Conservation (phyloP, 495 filamentous ascomycete genomes). For the Tuber borchii region DNA sequence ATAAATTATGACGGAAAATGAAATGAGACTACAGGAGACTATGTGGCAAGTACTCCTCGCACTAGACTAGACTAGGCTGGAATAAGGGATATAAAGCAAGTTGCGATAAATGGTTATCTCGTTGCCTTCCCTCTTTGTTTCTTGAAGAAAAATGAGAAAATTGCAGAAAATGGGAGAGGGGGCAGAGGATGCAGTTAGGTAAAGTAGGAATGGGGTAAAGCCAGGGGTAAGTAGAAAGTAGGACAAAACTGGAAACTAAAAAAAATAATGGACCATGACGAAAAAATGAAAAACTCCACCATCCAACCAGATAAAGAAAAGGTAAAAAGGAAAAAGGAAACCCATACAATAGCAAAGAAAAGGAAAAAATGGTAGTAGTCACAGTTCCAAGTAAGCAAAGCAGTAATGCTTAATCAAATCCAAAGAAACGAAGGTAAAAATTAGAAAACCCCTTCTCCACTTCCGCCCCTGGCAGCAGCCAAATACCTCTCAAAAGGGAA, state of each 20-base stretch:
- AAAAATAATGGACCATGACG: neutral
- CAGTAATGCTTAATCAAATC: neutral
- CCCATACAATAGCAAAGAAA: neutral
- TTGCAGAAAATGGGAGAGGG: neutral
- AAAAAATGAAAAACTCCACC: neutral
- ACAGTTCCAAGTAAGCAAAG: neutral
- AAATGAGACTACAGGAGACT: neutral
- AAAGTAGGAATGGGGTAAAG: neutral
- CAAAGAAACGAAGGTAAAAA: neutral
- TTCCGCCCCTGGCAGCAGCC: slow-evolving; percentile 2
- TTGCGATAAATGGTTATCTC: neutral
- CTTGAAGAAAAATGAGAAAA: neutral
- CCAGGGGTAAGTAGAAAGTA: neutral
- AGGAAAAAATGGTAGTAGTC: neutral
- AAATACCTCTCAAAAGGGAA: slow-evolving; percentile 33
- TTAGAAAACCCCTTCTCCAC: slow-evolving; percentile 27
- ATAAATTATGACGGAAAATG: neutral
- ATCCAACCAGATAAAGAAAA: neutral
- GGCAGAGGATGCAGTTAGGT: neutral
- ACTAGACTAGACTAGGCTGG: neutral
- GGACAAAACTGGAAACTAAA: neutral
- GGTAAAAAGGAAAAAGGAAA: neutral
- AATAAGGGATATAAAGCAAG: neutral
- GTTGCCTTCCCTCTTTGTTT: neutral
- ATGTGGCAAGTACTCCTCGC: neutral